Evolutionary conservation across 768 basidiomycete species (phyloP).

Genomic region (Coprinellus aureogranulatus): DNA sequence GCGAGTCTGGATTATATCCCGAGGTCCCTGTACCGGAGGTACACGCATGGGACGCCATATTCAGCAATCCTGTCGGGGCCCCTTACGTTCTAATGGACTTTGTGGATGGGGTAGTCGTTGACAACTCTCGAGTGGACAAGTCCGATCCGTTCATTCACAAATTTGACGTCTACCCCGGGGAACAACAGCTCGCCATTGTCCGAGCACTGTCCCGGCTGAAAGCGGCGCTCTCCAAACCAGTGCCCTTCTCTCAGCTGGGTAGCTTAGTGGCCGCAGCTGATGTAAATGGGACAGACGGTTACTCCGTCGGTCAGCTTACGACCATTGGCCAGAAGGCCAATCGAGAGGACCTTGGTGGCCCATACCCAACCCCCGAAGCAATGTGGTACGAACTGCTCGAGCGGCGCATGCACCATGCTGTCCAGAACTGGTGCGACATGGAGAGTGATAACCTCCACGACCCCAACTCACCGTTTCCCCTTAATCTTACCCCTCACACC

Average conservation of each 20-base stretch:
- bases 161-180: background rate
- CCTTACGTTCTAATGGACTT: background rate
- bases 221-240: background rate
- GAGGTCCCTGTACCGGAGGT: background rate
- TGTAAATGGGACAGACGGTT: background rate
- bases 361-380: background rate
- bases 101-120: background rate
- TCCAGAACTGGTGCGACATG: background rate
- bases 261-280: background rate
- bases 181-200: background rate
- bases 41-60: background rate
- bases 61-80: background rate
- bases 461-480: background rate
- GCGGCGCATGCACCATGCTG: background rate
- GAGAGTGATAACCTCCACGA: background rate
- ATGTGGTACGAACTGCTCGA: background rate
- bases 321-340: background rate
- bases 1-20: background rate
- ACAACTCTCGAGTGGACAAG: too few relatives aligned
- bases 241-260: background rate
- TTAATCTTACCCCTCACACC: background rate
- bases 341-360: background rate
- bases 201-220: background rate
- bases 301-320: background rate
- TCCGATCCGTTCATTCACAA: background rate